Percentiles rank a stretch among this genome's conserved stretches.
phyloP scores from a whole-genome alignment of 371 early-diverging fungal species.

The Mortierella sp. region DNA sequence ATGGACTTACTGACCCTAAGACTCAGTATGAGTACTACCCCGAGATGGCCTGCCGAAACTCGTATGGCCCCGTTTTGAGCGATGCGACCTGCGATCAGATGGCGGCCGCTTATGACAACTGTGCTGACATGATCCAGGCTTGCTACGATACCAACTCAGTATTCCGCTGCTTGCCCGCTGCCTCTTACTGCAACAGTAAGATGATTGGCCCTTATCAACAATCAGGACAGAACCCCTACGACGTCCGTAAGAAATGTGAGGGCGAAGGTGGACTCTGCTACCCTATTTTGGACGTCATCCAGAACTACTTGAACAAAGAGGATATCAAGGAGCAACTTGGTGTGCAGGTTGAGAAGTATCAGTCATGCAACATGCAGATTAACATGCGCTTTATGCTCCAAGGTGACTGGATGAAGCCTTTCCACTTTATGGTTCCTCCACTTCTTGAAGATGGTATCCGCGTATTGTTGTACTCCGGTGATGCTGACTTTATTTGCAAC shows the following conservation, averaged over 20 bases:
- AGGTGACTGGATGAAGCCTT: slow-evolving; percentile 95
- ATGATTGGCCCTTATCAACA: slow-evolving; percentile 71
- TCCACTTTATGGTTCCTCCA: slow-evolving; percentile 77
- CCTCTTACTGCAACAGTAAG: slow-evolving; percentile 88
- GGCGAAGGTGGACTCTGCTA: slow-evolving; percentile 84
- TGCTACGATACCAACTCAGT: slow-evolving; percentile 86
- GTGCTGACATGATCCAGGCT: slow-evolving; percentile 78
- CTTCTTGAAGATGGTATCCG: slow-evolving; percentile 85
- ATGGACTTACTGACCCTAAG: slow-evolving; percentile 92
- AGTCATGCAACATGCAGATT: slow-evolving; percentile 87
- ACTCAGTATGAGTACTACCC: slow-evolving; percentile 93
- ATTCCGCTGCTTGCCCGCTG: slow-evolving; percentile 88
- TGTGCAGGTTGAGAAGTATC: slow-evolving; percentile 66
- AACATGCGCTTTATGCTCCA: slow-evolving; percentile 83
- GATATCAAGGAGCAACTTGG: slow-evolving; percentile 89
- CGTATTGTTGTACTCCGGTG: slow-evolving; percentile 92
- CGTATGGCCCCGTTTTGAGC: slow-evolving; percentile 81
- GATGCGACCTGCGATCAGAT: slow-evolving; percentile 77
- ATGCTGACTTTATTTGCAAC: slow-evolving; percentile 89
- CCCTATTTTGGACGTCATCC: slow-evolving; percentile 82
- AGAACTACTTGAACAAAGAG: slow-evolving; percentile 79
- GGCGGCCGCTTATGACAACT: slow-evolving; percentile 79
- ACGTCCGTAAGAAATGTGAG: slow-evolving; percentile 84
- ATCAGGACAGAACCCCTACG: slow-evolving; percentile 84
- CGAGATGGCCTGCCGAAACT: slow-evolving; percentile 85